Evolutionary conservation across 2,329 filamentous ascomycete species (phyloP).

Genomic region (Aaosphaeria pasadenensis): DNA sequence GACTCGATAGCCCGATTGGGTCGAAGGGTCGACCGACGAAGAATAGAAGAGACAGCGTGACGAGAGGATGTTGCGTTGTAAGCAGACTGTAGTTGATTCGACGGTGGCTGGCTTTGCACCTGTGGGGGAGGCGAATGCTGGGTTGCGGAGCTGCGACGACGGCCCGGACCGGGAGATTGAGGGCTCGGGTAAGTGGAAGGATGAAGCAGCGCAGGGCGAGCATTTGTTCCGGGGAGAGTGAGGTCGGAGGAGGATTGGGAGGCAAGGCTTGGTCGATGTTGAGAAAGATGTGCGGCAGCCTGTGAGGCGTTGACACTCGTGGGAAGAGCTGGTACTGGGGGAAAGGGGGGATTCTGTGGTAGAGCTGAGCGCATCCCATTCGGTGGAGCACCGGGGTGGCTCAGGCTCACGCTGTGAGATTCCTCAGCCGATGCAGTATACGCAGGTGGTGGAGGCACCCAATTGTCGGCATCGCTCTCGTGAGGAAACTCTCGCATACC

Average conservation of each 20-base stretch:
- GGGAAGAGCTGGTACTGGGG: slow-evolving; percentile 23
- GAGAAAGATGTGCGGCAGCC: slow-evolving; percentile 10
- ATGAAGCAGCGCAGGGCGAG: slow-evolving; percentile 28
- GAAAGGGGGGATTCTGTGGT: slow-evolving; percentile 10
- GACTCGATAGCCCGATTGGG: slow-evolving; percentile 4
- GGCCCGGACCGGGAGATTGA: slow-evolving; percentile 15
- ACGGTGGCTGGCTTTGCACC: neutral
- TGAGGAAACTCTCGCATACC: slow-evolving; percentile 72
- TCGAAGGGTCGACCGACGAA: slow-evolving; percentile 12
- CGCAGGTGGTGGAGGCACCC: slow-evolving; percentile 81
- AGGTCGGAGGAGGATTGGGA: slow-evolving; percentile 24
- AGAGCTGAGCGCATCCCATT: slow-evolving; percentile 5
- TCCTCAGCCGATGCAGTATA: slow-evolving; percentile 63
- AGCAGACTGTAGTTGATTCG: slow-evolving; percentile 8
- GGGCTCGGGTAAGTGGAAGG: slow-evolving; percentile 33
- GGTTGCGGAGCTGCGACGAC: slow-evolving; percentile 18
- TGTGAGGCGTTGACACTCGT: slow-evolving; percentile 16
- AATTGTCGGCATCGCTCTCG: slow-evolving; percentile 84
- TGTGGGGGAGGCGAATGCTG: neutral
- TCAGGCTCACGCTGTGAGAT: slow-evolving; percentile 35
- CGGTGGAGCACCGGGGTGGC: slow-evolving; percentile 31
- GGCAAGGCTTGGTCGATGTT: slow-evolving; percentile 15
- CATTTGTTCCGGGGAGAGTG: slow-evolving; percentile 8
- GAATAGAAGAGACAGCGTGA: neutral
- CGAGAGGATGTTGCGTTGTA: slow-evolving; percentile 10